Evolutionary conservation across 192 early-diverging fungal genomes (phyloP).

Genomic region (Linnemannia hyalina): DNA sequence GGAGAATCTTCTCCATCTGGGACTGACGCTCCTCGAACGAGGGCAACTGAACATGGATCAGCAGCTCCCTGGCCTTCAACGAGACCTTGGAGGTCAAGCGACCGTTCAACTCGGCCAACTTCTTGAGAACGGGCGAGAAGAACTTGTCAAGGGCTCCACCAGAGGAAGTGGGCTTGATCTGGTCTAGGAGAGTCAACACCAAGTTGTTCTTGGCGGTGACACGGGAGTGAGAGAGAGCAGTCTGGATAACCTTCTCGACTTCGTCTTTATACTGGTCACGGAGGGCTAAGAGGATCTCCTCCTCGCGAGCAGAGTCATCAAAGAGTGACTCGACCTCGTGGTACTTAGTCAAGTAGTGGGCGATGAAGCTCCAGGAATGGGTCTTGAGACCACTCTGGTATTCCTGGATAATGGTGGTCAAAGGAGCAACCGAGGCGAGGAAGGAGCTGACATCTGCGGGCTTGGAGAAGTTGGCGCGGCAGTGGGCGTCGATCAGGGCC

Average conservation of each 20-base stretch:
- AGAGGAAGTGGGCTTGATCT: conserved; percentile 74
- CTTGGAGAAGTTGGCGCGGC: conserved; percentile 60
- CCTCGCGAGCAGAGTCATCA: conserved; percentile 75
- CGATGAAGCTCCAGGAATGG: conserved; percentile 81
- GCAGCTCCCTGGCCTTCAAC: conserved; percentile 93
- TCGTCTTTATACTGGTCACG: conserved; percentile 90
- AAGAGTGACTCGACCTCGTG: conserved; percentile 89
- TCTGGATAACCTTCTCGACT: conserved; percentile 74
- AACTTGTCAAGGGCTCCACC: conserved; percentile 76
- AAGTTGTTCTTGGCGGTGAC: conserved; percentile 84
- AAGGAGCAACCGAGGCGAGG: conserved; percentile 72
- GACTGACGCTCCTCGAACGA: conserved; percentile 88
- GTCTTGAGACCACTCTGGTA: conserved; percentile 82
- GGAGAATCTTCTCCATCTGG: conserved; percentile 89
- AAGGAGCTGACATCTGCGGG: conserved; percentile 77
- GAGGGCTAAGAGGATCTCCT: conserved; percentile 86
- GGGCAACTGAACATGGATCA: conserved; percentile 94
- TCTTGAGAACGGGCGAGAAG: conserved; percentile 85
- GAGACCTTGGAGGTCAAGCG: conserved; percentile 88
- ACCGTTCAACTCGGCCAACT: conserved; percentile 82
- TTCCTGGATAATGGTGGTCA: conserved; percentile 74
- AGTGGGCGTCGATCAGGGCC: conserved; percentile 68
- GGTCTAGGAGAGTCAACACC: conserved; percentile 83
- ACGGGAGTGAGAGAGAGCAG: conserved; percentile 89
- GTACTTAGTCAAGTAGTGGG: conserved; percentile 86